A percentile compares a stretch with the other conserved stretches of the same genome.
Evolutionary conservation across 1,284 basidiomycete species (phyloP).

Genomic region (Gymnopus androsaceus): DNA sequence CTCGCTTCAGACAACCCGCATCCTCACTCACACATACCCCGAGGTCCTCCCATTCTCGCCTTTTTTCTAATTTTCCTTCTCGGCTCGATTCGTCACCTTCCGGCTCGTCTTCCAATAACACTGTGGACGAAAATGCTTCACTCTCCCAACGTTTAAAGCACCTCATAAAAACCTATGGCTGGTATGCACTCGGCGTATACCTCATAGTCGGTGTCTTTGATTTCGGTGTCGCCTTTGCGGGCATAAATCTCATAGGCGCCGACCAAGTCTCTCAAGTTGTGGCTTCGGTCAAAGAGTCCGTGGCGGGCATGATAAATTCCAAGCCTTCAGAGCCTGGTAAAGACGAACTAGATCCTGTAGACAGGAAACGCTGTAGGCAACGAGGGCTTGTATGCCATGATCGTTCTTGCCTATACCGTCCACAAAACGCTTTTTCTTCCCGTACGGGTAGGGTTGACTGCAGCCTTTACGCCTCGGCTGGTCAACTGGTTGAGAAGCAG

Average conservation of each 20-base stretch:
- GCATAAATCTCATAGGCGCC: conserved; percentile 86
- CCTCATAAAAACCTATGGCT: conserved; percentile 89
- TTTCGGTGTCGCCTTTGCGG: conserved; percentile 81
- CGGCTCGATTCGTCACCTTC: conserved; percentile 38
- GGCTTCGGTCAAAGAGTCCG: conserved; percentile 54
- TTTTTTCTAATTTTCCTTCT: conserved; percentile 52
- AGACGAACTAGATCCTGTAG: conserved; percentile 53
- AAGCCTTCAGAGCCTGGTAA: conserved; percentile 64
- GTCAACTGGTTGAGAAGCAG: conserved; percentile 75
- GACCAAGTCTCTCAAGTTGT: conserved; percentile 82
- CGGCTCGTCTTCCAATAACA: conserved; percentile 19
- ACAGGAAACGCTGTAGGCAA: conserved; percentile 37
- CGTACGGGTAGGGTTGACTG: conserved; percentile 86
- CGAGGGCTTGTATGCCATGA: conserved; percentile 87
- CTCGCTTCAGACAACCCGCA: conserved; percentile 29
- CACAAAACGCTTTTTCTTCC: conserved; percentile 97
- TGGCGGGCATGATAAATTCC: conserved; percentile 46
- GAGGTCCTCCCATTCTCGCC: conserved; percentile 35
- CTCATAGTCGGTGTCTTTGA: conserved; percentile 71
- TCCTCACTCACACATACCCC: conserved; percentile 30
- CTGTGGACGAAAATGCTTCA: conserved; percentile 48
- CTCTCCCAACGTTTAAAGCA: conserved; percentile 79
- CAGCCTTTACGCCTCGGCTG: conserved; percentile 82
- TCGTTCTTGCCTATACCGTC: conserved; percentile 90
- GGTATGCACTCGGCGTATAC: conserved; percentile 91